Evolutionary conservation across 2,329 filamentous ascomycete species (phyloP), one percentile per base, ranked within the genome.

Genomic region (Alternaria arborescens): DNA sequence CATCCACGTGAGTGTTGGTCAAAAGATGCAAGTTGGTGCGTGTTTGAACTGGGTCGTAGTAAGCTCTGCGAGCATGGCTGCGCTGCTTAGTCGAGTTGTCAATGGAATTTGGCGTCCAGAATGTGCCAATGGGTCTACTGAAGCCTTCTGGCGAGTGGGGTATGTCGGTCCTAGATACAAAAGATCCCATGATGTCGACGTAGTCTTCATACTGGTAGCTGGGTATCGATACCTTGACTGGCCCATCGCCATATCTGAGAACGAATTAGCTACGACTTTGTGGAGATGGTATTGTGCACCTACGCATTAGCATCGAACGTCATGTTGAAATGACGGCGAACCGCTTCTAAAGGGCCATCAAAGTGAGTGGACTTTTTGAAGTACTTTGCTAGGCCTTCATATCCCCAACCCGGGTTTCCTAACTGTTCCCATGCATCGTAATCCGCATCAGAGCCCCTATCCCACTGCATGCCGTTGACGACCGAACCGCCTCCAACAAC

Each of bases 331-430:
- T 44, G 51, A 43, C 44, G n/a, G 10, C 12, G 43, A 4, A 43
- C 41, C 11, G 44, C 51, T 11, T 61, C 52, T n/a, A 59, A 57
- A 4, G 59, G 64, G 8, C 58, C 50, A 20, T 59, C 53, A 30
- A 70, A 65, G 16, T 57, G 52, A 3, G 52, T 58, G 20, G 43
- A 60, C 41, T 69, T 71, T 54, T 68, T 71, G 63, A 80, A 79
- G 64, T 78, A 79, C 10, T 71, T 74, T 16, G 73, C 55, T 8
- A 84, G 62, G 12, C 78, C 78, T 46, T 84, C 75, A 82, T 83
- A 88, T 1, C 81, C 80, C 87, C 87, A 89, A 0, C 85, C 86
- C 1, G 71, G 55, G 65, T 87, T 88, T 1, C 86, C 86, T 8
- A 89, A 70, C 36, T 79, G 73, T 48, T 81, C 82, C 86, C 86